Conservation (phyloP, 495 filamentous ascomycete species). For the Bryoglossum gracile region DNA sequence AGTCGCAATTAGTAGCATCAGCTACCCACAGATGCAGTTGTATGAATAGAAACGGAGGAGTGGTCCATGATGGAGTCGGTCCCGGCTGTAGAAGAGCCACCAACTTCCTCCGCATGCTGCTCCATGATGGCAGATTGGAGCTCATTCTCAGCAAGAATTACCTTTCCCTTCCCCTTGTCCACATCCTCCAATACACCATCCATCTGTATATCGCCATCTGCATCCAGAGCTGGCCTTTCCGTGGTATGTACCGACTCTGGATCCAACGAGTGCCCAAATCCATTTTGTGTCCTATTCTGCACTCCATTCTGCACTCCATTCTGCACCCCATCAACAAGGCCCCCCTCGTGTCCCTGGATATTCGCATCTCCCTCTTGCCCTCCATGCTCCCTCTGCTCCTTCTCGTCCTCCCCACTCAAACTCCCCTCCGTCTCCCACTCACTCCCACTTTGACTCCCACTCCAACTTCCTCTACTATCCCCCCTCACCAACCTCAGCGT, state of each 20-base stretch:
- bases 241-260: neutral
- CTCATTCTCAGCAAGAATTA: neutral
- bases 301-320: neutral
- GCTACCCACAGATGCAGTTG: constrained; percentile 10
- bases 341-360: neutral
- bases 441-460: constrained; percentile 23
- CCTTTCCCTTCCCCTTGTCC: constrained; percentile 11
- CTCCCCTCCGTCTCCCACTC: constrained; percentile 21
- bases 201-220: constrained; percentile 21
- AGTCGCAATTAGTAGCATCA: no score
- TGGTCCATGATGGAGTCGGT: constrained; percentile 12
- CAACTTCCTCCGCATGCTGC: constrained; percentile 6
- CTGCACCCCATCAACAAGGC: neutral
- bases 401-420: constrained; percentile 16
- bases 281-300: neutral
- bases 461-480: constrained; percentile 28
- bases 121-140: neutral
- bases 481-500: constrained; percentile 51
- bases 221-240: constrained; percentile 8
- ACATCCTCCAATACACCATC: constrained; percentile 1
- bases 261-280: constrained; percentile 10
- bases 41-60: constrained; percentile 19
- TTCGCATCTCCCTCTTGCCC: neutral
- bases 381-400: constrained; percentile 27
- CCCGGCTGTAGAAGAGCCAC: constrained; percentile 17